Evolutionary conservation across 129 eudicot genomes (phyloP), one percentile per base, ranked within the genome.

Genomic region (Ambrosia artemisiifolia): DNA sequence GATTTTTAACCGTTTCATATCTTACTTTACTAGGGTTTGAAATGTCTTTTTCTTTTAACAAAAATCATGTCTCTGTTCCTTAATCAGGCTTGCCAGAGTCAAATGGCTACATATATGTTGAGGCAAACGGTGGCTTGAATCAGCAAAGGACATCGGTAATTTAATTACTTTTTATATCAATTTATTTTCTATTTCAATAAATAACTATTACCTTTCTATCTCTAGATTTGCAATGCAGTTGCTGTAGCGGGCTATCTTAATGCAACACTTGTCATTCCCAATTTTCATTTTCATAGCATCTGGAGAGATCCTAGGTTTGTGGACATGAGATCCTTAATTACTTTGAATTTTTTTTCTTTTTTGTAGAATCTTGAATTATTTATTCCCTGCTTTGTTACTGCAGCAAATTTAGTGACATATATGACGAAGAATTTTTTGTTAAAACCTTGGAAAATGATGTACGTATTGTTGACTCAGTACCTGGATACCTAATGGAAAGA

Each of bases 211-310:
- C 10, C 59, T 62, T 38, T 77, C 51, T 19, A 7, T 67, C 56
- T 75, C 40, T 71, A 94, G 98, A 88, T 94, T 62, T 94, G 98
- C 88, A 94, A 94, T 70, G 98, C 98, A 35, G 98, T 94, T 76
- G 95, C 98, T 73, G 98, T 94, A 75, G 98, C 98, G n/a, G 97
- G 95, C 11, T 94, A 90, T 88, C 98, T 94, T 69, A 94, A 94
- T 67, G 98, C 98, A n/a, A 94, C 98, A 47, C 95, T 94, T 63
- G 86, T 94, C 56, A 85, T 94, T 68, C 98, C 98, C 11, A 83
- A 94, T 81, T 90, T 94, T 83, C 98, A 90, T 78, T 94, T 67
- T 62, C 98, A 94, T 83, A 94, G 98, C 82, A 94, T 94, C 36
- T 94, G 98, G 98, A 87, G 96, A 69, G 98, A 94, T 78, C 96